Evolutionary conservation across 176 grass and related monocot genomes (phyloP).

Genomic region (Avena insularis): DNA sequence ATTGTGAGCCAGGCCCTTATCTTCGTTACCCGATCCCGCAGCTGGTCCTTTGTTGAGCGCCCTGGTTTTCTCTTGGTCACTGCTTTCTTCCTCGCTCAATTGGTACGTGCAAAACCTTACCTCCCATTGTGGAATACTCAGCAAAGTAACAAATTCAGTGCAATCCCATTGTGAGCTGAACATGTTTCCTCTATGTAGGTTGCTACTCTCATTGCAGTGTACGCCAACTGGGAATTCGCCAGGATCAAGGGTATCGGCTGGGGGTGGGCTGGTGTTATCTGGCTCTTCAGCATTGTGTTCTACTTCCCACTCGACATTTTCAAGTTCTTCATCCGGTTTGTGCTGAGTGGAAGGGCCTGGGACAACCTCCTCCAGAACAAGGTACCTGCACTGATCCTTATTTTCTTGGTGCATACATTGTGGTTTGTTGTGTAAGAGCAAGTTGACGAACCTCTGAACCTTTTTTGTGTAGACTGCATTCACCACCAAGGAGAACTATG

Average conservation of each 20-base stretch:
- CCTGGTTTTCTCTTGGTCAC: slow-evolving; percentile 76
- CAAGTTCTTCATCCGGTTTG: slow-evolving; percentile 95
- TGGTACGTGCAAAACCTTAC: slow-evolving; percentile 52
- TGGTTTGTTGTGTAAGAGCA: background rate
- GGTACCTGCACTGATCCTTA: slow-evolving; percentile 43
- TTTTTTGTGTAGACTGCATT: slow-evolving; percentile 64
- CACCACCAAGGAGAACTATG: slow-evolving; percentile 98
- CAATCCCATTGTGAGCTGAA: background rate
- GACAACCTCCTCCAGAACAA: slow-evolving; percentile 91
- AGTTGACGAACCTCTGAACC: background rate
- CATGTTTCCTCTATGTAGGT: slow-evolving; percentile 54
- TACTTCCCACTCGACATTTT: slow-evolving; percentile 81
- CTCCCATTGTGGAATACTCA: background rate
- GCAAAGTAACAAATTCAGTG: background rate
- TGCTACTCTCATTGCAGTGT: slow-evolving; percentile 81
- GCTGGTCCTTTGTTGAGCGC: slow-evolving; percentile 87
- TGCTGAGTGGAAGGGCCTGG: slow-evolving; percentile 93
- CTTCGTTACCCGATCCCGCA: slow-evolving; percentile 90
- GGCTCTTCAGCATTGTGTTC: slow-evolving; percentile 94
- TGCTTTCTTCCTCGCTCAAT: slow-evolving; percentile 87
- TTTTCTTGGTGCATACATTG: background rate
- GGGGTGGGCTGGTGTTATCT: slow-evolving; percentile 98
- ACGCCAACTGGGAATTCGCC: slow-evolving; percentile 94
- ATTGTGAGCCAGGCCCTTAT: slow-evolving; percentile 98
- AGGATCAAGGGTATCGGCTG: slow-evolving; percentile 88